Evolutionary conservation across 805 yeast species (phyloP), one percentile per base, ranked within the genome.

Genomic region (Wickerhamiella azymoides): DNA sequence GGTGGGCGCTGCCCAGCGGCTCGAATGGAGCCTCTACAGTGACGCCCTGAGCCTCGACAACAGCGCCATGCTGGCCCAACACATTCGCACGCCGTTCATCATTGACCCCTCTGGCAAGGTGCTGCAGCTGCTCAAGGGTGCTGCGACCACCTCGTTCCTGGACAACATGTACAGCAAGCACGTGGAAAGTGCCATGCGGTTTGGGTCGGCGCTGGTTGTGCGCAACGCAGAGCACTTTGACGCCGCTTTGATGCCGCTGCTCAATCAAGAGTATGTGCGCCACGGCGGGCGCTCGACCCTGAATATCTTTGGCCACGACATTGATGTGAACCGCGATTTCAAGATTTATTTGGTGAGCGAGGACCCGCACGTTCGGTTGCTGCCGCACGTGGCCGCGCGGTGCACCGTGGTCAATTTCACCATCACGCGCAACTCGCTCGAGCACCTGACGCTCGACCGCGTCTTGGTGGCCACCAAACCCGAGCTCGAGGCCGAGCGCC

Each of bases 161-260:
- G 85, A 82, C 54, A 72, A 69, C 4, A 74, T 80, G 0, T 83
- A 79, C 57, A 58, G 72, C 2, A 79, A 77, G 51, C 80, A 76
- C 37, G 56, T 89, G 13, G 94, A 86, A 57, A 81, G 84, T 54
- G 80, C 94, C 0, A 58, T 88, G 24, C 67, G 92, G 51, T 88
- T 88, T 67, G 96, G 97, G 4, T 85, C 84, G 2, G 54, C 73
- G 0, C 64, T 89, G 7, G 57, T 88, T 11, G 69, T 89, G 14
- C 76, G 76, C 52, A 89, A 89, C 62, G 86, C 88, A 3, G 96
- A 89, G 56, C 64, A 71, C 52, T 78, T 73, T 56, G 89, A 89
- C 57, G 94, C 96, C 0, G 62, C 83, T 7, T 57, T 89, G 10
- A 73, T 73, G 47, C 69, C 80, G 0, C 61, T 89, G 1, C 60